Base-by-base conservation (phyloP, 345 rosid genomes). In the Bretschneidera sinensis region DNA sequence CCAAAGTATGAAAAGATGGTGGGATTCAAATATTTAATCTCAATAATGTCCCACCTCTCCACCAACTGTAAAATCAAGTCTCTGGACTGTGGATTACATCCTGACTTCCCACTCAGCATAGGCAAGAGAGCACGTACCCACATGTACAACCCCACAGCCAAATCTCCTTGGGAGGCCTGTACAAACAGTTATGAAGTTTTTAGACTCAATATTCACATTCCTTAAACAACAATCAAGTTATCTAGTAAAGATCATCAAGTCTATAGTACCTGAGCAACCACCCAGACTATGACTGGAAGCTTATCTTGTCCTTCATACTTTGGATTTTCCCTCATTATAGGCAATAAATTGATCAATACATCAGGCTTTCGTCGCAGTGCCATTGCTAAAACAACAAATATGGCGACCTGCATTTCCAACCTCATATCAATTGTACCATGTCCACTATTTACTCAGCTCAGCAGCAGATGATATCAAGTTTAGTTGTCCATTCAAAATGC, bases 221-320 rank as follows among this genome's bases (percentile, higher is more conserved):
- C 63, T 34, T 21, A 63, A 62, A 47, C 17, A 48, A 15, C 16
- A 31, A 18, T n/a, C 17, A 5, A 25, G 31, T 19, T 17, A 8
- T 15, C 51, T 25, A 25, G 56, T 33, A 6, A 33, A 19, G 21
- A 20, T 43, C 21, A 48, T 48, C 20, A 13, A 19, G n/a, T 22
- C 43, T 24, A 55, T 49, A 24, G 15, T 54, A 87, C 94, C 87
- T 84, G 90, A 28, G 80, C 71, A 63, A 87, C 67, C 73, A 65
- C 69, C 94, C 94, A 87, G 51, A 74, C 79, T 45, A 66, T 67
- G 59, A 84, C 70, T 4, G 81, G 77, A 61, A 87, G 80, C 60
- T 84, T 87, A 73, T 87, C 90, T 65, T 78, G 88, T 55, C 95
- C 94, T 56, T 76, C 83, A 71, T 82, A 82, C 74, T 80, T 84